Base-by-base conservation (phyloP, 805 yeast genomes). In the Ascoidea tarda region DNA sequence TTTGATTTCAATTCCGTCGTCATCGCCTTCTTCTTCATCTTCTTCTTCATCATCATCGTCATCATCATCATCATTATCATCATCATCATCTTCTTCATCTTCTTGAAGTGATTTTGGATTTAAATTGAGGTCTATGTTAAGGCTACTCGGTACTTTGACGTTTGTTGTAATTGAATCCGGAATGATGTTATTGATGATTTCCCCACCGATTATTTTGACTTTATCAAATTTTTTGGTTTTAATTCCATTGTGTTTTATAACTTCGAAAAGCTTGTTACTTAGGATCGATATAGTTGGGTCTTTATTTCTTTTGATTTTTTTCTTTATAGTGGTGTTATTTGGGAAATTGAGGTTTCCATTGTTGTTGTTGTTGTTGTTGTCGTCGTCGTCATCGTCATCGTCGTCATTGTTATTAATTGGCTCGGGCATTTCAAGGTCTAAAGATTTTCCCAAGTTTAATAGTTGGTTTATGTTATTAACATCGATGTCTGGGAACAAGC, bases 401-500 rank as follows among this genome's bases (percentile, higher is more conserved):
- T 38, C 44, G 8, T 38, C 14, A 38, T 38, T 10, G 14, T 38
- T 14, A 38, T 10, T 38, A 38, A 38, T 38, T 38, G 44, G 44
- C 2, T 33, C 46, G 14, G 52, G 52, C 54, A 52, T 52, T 12
- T 49, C 32, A 8, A 54, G 33, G 5, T 42, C 50, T 38, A 16
- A 49, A 14, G 47, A 28, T 28, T 45, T 48, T 1, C 55, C 54
- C 4, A 47, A 44, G 6, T 31, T 33, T 5, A 45, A 46, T 14
- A 54, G 32, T 46, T 49, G 50, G 38, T 28, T 44, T 5, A 50
- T 33, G 32, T 54, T 51, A 16, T 47, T 32, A 38, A 33, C 50
- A 32, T 54, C 52, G 14, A 54, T 31, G 5, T 50, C 52, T 5
- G 57, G 57, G 6, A n/a, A 32, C 14, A 54, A 48, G 16, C 53